Evolutionary conservation across 495 filamentous ascomycete species (phyloP).

Genomic region (Lasiosphaeria ovina): DNA sequence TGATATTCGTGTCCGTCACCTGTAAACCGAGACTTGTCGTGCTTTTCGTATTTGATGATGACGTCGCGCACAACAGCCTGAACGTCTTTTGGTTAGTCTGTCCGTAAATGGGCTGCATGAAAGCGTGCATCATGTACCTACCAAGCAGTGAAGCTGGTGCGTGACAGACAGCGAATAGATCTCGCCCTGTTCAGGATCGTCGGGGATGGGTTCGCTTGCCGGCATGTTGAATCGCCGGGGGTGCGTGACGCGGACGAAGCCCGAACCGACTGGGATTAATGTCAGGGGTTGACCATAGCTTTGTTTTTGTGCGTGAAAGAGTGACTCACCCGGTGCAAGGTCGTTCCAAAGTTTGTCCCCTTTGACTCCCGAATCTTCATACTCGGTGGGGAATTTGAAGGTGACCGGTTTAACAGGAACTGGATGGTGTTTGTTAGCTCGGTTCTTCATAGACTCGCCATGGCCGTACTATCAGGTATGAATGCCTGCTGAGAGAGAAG

Average conservation of each 20-base stretch:
- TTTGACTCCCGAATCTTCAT: conserved; percentile 22
- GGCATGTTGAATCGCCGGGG: conserved; percentile 28
- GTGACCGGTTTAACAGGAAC: conserved; percentile 18
- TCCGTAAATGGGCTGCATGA: background rate
- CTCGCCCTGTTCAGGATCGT: conserved; percentile 21
- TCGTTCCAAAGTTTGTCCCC: conserved; percentile 29
- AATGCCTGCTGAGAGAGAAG: background rate
- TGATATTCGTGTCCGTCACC: conserved; percentile 35
- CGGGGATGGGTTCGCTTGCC: conserved; percentile 20
- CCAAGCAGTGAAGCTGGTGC: conserved; percentile 33
- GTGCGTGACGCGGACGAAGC: conserved; percentile 30
- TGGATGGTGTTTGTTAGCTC: background rate
- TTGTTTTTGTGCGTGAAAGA: background rate
- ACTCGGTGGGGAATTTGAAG: conserved; percentile 27
- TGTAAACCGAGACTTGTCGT: conserved; percentile 27
- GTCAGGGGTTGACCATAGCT: background rate
- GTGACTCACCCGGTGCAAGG: conserved; percentile 27
- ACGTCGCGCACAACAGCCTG: conserved; percentile 26
- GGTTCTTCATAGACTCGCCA: background rate
- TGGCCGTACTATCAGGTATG: background rate
- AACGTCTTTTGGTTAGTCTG: background rate
- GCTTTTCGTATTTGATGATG: conserved; percentile 30
- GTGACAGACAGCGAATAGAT: conserved; percentile 29
- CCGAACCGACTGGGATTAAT: conserved; percentile 22
- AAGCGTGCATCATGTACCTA: background rate